Conservation (phyloP, 148 eudicot genomes). For the Silene latifolia region DNA sequence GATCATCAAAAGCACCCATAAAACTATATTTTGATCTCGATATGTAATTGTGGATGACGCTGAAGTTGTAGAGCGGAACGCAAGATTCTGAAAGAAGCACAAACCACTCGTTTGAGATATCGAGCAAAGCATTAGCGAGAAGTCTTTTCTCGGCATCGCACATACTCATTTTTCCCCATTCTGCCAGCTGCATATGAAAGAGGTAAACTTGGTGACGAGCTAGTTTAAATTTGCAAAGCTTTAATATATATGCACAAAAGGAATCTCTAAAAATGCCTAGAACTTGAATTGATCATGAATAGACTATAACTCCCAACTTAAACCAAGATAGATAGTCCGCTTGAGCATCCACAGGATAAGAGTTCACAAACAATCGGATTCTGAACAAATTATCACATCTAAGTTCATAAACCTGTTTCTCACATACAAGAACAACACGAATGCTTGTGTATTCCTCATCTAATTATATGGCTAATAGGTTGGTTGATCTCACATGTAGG, state of each 20-base stretch:
- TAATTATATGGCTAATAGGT: not conserved
- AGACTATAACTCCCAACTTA: not conserved
- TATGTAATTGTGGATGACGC: constrained; percentile 49
- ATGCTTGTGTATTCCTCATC: not conserved
- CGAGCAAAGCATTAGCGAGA: constrained; percentile 77
- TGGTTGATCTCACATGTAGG: not conserved
- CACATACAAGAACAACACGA: not conserved
- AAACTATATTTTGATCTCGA: constrained; percentile 57
- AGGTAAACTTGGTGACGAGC: not conserved
- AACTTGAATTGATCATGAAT: not conserved
- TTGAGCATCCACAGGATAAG: not conserved
- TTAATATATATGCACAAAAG: not conserved
- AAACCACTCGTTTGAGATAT: constrained; percentile 71
- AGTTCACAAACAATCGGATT: not conserved
- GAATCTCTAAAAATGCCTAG: not conserved
- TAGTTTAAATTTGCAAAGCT: not conserved
- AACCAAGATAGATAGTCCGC: not conserved
- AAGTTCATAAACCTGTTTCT: not conserved
- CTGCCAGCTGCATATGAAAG: constrained; percentile 36
- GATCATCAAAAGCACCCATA: constrained; percentile 68
- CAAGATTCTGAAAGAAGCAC: constrained; percentile 79
- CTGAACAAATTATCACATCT: not conserved
- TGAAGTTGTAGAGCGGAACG: constrained; percentile 73
- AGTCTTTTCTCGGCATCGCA: constrained; percentile 88
- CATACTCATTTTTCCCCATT: constrained; percentile 95